A percentile compares a stretch with the other conserved stretches of the same genome.
Conservation (phyloP, 257 asterid species). For the Haberlea rhodopensis region DNA sequence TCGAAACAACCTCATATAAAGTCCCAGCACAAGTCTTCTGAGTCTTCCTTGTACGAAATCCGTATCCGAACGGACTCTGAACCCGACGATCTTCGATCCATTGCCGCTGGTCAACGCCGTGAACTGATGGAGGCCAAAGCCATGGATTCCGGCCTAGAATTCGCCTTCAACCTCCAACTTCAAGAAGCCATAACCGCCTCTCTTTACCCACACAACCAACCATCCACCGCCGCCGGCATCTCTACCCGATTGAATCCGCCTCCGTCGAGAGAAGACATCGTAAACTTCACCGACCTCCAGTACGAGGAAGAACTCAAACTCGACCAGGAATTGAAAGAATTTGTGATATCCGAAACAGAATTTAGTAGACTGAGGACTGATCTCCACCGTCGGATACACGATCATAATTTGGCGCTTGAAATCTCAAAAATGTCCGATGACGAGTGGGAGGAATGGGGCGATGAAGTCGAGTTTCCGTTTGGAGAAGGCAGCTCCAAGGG, state of each 20-base stretch:
- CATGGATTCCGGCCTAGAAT: slow-evolving; percentile 53
- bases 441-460: slow-evolving; percentile 64
- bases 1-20: too few relatives aligned
- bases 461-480: slow-evolving; percentile 49
- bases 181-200: slow-evolving; percentile 66
- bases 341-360: slow-evolving; percentile 39
- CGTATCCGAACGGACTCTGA: slow-evolving; percentile 22
- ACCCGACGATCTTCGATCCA: slow-evolving; percentile 34
- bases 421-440: slow-evolving; percentile 55
- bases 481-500: slow-evolving; percentile 63
- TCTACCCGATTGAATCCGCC: background rate
- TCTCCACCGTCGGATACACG: too few relatives aligned
- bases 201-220: slow-evolving; percentile 31
- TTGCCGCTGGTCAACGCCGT: slow-evolving; percentile 55
- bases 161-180: slow-evolving; percentile 72
- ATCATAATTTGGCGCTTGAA: slow-evolving; percentile 54
- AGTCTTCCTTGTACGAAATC: too few relatives aligned
- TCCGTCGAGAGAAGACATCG: slow-evolving; percentile 14
- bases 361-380: slow-evolving; percentile 41
- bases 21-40: too few relatives aligned
- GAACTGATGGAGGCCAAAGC: slow-evolving; percentile 52
- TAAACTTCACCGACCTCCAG: slow-evolving; percentile 29
- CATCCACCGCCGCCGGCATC: slow-evolving; percentile 28
- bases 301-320: slow-evolving; percentile 42
- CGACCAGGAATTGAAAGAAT: slow-evolving; percentile 50